These are phyloP conservation scores for Rhododendron griersonianum DNA, from an alignment of 148 eudicot genomes.

Conservation along the genomic window DNA sequence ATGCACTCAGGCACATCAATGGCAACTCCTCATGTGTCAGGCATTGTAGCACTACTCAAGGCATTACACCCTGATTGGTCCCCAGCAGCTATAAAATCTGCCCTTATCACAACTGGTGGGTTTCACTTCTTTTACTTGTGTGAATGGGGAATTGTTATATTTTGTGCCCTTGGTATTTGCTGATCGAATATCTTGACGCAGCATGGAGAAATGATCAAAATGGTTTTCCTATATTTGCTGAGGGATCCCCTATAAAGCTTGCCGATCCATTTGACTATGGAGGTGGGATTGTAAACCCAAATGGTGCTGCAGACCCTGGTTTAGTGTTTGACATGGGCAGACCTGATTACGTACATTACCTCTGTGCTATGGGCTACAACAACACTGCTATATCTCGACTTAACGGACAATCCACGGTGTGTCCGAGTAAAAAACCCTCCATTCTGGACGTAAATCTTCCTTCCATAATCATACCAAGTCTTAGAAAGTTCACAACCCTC, in stretches of 20 bases:
- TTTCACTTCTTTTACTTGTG: not conserved
- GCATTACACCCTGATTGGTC: slow-evolving; percentile 23
- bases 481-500: slow-evolving; percentile 12
- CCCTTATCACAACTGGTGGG: slow-evolving; percentile 25
- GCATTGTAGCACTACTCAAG: slow-evolving; percentile 25
- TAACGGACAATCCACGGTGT: not conserved
- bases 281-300: slow-evolving; percentile 26
- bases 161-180: not conserved
- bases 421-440: not conserved
- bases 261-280: slow-evolving; percentile 31
- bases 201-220: slow-evolving; percentile 17
- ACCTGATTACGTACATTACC: slow-evolving; percentile 17
- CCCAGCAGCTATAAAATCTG: slow-evolving; percentile 29
- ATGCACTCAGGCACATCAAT: slow-evolving; percentile 29
- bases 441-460: slow-evolving; percentile 21
- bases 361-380: slow-evolving; percentile 20
- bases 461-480: slow-evolving; percentile 19
- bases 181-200: not conserved
- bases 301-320: slow-evolving; percentile 19
- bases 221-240: slow-evolving; percentile 20
- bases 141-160: not conserved
- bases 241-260: slow-evolving; percentile 14
- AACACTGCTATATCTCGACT: slow-evolving; percentile 10
- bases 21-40: slow-evolving; percentile 26
- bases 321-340: slow-evolving; percentile 20